These are phyloP conservation scores for Epicoccum nigrum DNA, from an alignment of 2,329 filamentous ascomycete species.

Conservation along the genomic window DNA sequence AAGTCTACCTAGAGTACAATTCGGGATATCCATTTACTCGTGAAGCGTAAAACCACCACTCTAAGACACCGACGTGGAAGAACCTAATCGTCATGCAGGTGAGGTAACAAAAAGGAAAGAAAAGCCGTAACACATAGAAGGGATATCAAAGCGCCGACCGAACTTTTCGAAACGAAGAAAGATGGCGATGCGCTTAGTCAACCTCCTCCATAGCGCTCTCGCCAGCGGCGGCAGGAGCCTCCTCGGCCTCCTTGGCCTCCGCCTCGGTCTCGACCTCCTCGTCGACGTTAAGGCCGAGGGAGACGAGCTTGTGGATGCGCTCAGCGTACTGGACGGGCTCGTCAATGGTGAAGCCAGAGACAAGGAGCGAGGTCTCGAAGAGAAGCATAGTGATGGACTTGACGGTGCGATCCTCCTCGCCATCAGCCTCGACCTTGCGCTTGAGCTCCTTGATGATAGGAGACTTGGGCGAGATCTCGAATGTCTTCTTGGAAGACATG, in stretches of 20 bases:
- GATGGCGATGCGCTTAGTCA: conserved; percentile 67
- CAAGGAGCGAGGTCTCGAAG: conserved; percentile 97
- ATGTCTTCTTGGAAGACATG: conserved; percentile 99
- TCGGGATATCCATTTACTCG: conserved; percentile 45
- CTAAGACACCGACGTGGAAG: conserved; percentile 43
- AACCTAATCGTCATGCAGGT: conserved; percentile 42
- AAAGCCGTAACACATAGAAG: conserved; percentile 49
- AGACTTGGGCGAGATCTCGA: conserved; percentile 99
- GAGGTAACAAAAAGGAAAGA: conserved; percentile 36
- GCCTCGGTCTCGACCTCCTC: conserved; percentile 79
- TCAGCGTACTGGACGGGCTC: conserved; percentile 97
- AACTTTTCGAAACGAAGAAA: conserved; percentile 44
- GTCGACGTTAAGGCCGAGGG: conserved; percentile 95
- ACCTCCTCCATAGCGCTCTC: conserved; percentile 99
- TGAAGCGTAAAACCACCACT: conserved; percentile 42
- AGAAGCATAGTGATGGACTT: conserved; percentile 99
- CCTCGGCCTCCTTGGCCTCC: conserved; percentile 62
- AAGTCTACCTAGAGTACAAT: conserved; percentile 44
- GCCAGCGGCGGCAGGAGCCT: conserved; percentile 68
- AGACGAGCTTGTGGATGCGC: conserved; percentile 99
- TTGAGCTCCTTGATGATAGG: conserved; percentile 98
- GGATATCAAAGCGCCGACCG: conserved; percentile 48
- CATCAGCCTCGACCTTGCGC: conserved; percentile 97
- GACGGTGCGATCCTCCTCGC: conserved; percentile 98
- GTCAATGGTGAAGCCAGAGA: conserved; percentile 99